Evolutionary conservation across 2,329 filamentous ascomycete genomes (phyloP).

Genomic region (Colletotrichum spaethianum): DNA sequence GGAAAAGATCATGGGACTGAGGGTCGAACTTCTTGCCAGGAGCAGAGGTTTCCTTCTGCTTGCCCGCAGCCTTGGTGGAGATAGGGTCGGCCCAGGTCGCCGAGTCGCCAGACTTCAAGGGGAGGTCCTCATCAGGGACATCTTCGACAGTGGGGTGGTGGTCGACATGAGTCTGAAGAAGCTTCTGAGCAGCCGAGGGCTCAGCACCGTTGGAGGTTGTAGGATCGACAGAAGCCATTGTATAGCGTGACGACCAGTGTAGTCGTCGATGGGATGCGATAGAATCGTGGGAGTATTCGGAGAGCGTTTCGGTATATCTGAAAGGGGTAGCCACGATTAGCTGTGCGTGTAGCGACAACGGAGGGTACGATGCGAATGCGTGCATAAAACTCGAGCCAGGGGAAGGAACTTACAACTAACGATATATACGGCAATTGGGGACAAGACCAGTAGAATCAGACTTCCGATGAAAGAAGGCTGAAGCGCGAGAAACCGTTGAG

Average conservation of each 20-base stretch:
- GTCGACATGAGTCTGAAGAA: constrained; percentile 74
- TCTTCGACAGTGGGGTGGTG: constrained; percentile 84
- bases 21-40: constrained; percentile 76
- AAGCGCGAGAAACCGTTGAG: constrained; percentile 40
- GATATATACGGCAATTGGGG: constrained; percentile 32
- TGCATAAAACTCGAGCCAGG: background rate
- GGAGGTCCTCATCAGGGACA: constrained; percentile 82
- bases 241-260: constrained; percentile 36
- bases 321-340: constrained; percentile 22
- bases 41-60: constrained; percentile 72
- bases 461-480: constrained; percentile 40
- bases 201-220: constrained; percentile 55
- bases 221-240: constrained; percentile 59
- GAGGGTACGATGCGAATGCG: background rate
- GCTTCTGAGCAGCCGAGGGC: constrained; percentile 71
- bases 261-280: constrained; percentile 25
- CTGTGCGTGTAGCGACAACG: background rate
- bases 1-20: constrained; percentile 91
- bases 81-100: constrained; percentile 64
- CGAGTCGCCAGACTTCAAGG: constrained; percentile 64
- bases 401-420: constrained; percentile 26
- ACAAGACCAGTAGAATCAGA: constrained; percentile 41
- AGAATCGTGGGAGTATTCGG: constrained; percentile 11
- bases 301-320: constrained; percentile 38
- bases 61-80: constrained; percentile 76